Conservation (phyloP, 345 rosid species). For the Clarkia xantiana region DNA sequence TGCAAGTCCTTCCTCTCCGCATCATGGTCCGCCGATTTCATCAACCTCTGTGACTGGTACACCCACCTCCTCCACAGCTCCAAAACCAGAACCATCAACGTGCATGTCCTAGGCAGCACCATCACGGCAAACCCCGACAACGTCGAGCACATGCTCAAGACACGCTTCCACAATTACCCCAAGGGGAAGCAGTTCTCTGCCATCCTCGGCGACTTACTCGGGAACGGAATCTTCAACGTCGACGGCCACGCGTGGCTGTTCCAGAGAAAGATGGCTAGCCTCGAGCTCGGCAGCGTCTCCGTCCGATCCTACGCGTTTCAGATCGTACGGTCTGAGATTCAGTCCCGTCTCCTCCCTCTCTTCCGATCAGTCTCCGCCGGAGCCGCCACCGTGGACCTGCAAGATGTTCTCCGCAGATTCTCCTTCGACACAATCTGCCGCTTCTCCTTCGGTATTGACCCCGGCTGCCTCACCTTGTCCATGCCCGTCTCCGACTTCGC, state of each 20-base stretch:
- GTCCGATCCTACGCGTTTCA: constrained; percentile 32
- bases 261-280: constrained; percentile 50
- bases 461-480: constrained; percentile 34
- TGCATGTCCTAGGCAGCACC: constrained; percentile 32
- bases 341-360: constrained; percentile 25
- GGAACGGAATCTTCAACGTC: constrained; percentile 54
- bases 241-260: constrained; percentile 60
- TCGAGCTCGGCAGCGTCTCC: constrained; percentile 42
- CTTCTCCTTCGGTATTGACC: constrained; percentile 57
- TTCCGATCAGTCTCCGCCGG: constrained; percentile 11
- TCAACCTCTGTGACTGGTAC: constrained; percentile 35
- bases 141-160: constrained; percentile 48
- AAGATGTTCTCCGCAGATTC: constrained; percentile 51
- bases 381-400: constrained; percentile 23
- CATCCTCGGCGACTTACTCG: constrained; percentile 54
- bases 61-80: constrained; percentile 28
- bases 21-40: constrained; percentile 23
- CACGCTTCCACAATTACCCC: constrained; percentile 53
- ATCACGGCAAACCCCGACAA: constrained; percentile 44
- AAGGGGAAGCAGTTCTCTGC: constrained; percentile 49
- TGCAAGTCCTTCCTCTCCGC: constrained; percentile 20
- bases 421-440: constrained; percentile 49
- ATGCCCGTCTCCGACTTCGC: constrained; percentile 38
- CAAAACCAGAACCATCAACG: constrained; percentile 22
- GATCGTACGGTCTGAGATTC: constrained; percentile 26